A percentile compares a stretch with the other conserved stretches of the same genome.
Conservation (phyloP, 202 grass and related monocot genomes). For the Bolboschoenoplectus hybrid region DNA sequence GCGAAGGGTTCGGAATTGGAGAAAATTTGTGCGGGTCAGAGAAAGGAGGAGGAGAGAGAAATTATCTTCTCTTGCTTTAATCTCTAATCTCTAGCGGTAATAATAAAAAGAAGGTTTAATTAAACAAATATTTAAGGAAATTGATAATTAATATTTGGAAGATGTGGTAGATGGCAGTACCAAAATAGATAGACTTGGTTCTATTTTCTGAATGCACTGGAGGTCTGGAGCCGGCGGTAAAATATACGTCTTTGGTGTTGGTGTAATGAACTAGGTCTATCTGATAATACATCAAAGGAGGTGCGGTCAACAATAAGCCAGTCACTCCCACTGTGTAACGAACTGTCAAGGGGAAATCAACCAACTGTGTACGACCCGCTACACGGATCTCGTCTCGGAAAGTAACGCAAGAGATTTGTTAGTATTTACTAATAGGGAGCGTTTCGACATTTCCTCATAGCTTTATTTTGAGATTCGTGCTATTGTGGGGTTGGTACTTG, state of each 20-base stretch:
- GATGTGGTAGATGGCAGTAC: not conserved
- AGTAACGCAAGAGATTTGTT: not conserved
- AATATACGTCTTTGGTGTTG: too few species aligned
- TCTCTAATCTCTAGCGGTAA: not conserved
- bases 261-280: not conserved
- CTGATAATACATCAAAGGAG: not conserved
- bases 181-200: not conserved
- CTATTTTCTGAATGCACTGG: not conserved
- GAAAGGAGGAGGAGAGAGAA: not conserved
- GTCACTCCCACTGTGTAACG: not conserved
- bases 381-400: not conserved
- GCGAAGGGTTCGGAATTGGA: not conserved
- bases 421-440: too few species aligned
- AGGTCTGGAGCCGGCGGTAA: not conserved
- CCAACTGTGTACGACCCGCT: not conserved
- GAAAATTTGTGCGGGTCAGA: not conserved
- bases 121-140: not conserved
- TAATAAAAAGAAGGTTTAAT: not conserved
- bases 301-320: not conserved
- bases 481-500: not conserved
- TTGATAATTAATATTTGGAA: not conserved
- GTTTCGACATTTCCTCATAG: not conserved
- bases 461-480: conserved; percentile 13
- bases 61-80: not conserved
- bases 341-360: not conserved